Evolutionary conservation across 2,329 filamentous ascomycete species (phyloP).

Genomic region (Cladosporium oxysporum): DNA sequence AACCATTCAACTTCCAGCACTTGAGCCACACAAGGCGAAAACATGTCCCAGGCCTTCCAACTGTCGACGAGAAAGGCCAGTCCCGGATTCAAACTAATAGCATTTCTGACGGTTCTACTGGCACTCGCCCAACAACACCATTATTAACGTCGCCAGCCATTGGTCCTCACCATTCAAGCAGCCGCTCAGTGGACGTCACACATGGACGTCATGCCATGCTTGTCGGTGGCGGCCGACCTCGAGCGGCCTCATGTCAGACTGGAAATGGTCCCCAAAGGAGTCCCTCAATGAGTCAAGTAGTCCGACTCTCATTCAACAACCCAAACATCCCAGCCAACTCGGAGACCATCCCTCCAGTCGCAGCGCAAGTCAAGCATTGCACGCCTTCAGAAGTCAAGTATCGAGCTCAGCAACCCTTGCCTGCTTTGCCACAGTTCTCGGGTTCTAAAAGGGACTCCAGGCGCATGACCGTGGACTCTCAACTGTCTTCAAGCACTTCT

Average conservation of each 20-base stretch:
- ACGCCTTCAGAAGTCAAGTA: constrained; percentile 16
- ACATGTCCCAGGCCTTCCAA: constrained; percentile 56
- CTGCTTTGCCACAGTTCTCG: constrained; percentile 4
- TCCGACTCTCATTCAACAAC: neutral
- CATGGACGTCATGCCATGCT: neutral
- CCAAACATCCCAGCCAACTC: constrained; percentile 4
- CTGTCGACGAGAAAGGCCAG: constrained; percentile 53
- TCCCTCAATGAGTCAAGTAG: constrained; percentile 1
- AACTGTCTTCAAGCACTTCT: neutral
- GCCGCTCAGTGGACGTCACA: constrained; percentile 12
- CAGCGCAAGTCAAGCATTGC: constrained; percentile 2
- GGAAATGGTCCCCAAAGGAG: neutral
- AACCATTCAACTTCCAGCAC: constrained; percentile 66
- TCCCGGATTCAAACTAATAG: constrained; percentile 51
- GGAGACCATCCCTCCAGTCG: constrained; percentile 5
- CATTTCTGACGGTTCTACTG: constrained; percentile 14
- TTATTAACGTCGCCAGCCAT: neutral
- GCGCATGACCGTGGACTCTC: constrained; percentile 18
- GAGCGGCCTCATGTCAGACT: constrained; percentile 15
- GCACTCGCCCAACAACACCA: constrained; percentile 23
- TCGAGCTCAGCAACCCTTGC: constrained; percentile 18
- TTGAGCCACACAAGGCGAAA: constrained; percentile 60
- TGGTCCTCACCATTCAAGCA: constrained; percentile 10
- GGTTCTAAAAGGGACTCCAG: neutral
- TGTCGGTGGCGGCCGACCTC: neutral